phyloP scores from a whole-genome alignment of 2,329 filamentous ascomycete species.

The Penicillium sp. region DNA sequence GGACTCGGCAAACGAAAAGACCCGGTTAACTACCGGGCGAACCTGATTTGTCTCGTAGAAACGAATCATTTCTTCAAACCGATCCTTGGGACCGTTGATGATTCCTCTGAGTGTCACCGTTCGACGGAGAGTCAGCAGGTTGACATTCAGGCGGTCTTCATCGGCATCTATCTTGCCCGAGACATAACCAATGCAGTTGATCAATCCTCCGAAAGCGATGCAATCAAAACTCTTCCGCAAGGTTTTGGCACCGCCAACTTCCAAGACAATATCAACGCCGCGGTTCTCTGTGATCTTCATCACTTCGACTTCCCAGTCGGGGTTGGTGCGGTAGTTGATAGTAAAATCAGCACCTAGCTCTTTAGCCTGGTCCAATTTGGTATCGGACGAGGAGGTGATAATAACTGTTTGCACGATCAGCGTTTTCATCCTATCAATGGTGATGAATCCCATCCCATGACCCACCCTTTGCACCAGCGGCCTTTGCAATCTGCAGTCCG shows the following conservation, averaged over 20 bases:
- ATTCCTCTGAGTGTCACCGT: conserved; percentile 59
- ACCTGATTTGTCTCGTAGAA: conserved; percentile 39
- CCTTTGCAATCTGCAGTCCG: conserved; percentile 50
- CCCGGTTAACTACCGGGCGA: conserved; percentile 53
- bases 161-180: conserved; percentile 56
- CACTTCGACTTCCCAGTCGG: conserved; percentile 50
- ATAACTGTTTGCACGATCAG: conserved; percentile 42
- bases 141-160: conserved; percentile 59
- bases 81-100: conserved; percentile 61
- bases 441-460: not conserved
- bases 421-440: not conserved
- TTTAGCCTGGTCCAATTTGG: conserved; percentile 52
- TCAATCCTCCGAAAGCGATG: conserved; percentile 47
- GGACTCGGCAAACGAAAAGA: conserved; percentile 53
- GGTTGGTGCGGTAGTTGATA: conserved; percentile 52
- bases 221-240: conserved; percentile 50
- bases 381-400: conserved; percentile 53
- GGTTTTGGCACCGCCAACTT: conserved; percentile 53
- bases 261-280: conserved; percentile 54
- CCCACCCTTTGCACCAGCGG: conserved; percentile 45
- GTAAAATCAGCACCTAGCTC: conserved; percentile 50
- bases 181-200: conserved; percentile 51
- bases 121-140: conserved; percentile 54
- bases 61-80: conserved; percentile 44
- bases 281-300: conserved; percentile 45